A percentile compares a stretch with the other conserved stretches of the same genome.
Evolutionary conservation across 2,329 filamentous ascomycete species (phyloP).

Genomic region (Niveomyces coronatus): DNA sequence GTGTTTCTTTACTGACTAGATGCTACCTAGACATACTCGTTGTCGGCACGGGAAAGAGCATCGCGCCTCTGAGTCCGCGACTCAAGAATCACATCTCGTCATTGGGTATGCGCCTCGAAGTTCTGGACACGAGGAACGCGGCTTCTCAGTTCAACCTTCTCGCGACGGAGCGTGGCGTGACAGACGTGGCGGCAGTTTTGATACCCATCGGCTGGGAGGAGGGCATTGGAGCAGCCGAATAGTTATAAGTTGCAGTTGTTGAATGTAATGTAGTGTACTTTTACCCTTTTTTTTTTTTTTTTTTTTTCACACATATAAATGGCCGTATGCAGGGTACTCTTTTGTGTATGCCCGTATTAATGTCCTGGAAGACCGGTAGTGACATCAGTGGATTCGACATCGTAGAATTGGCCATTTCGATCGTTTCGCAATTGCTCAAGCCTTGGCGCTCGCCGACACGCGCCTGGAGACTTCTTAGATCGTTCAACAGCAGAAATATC

Average conservation of each 20-base stretch:
- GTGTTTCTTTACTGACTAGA: neutral
- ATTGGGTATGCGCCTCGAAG: constrained; percentile 75
- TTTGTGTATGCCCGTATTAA: too few relatives aligned
- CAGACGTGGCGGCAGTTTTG: constrained; percentile 76
- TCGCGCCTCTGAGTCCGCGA: constrained; percentile 65
- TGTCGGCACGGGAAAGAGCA: constrained; percentile 70
- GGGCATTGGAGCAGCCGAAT: constrained; percentile 32
- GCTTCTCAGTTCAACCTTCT: constrained; percentile 90
- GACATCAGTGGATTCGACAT: too few relatives aligned
- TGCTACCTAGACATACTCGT: constrained; percentile 63
- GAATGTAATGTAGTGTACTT: constrained; percentile 8
- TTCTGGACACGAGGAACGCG: constrained; percentile 87
- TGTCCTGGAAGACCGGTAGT: too few relatives aligned
- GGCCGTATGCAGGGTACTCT: too few relatives aligned
- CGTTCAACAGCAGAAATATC: too few relatives aligned
- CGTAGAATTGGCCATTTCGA: too few relatives aligned
- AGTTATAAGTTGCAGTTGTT: constrained; percentile 1
- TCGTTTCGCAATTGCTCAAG: too few relatives aligned
- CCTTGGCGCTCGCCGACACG: too few relatives aligned
- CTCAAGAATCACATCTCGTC: constrained; percentile 62
- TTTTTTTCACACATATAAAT: too few relatives aligned
- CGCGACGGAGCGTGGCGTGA: constrained; percentile 83
- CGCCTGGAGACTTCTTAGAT: too few relatives aligned
- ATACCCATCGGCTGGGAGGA: constrained; percentile 79
- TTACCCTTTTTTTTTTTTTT: too few relatives aligned